These are phyloP conservation scores for Haplosporangium sp. DNA, from an alignment of 371 early-diverging fungal species.

Conservation along the genomic window DNA sequence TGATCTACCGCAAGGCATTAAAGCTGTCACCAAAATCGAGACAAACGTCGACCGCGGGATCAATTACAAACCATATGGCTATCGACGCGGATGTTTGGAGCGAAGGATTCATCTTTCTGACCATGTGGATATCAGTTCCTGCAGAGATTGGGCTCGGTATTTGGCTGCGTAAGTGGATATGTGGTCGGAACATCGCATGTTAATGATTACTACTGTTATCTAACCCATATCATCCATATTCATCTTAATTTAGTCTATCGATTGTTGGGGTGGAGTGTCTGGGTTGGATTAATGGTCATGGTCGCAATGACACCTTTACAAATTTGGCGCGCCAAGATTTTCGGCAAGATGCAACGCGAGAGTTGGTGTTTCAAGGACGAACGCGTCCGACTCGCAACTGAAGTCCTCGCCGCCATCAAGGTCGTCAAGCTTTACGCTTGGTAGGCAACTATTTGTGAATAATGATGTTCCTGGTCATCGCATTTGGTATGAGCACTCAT, in stretches of 20 bases:
- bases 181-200: neutral
- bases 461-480: too few relatives aligned
- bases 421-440: conserved; percentile 62
- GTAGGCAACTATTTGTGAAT: conserved; percentile 70
- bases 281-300: conserved; percentile 21
- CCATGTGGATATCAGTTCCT: conserved; percentile 44
- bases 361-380: conserved; percentile 31
- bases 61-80: conserved; percentile 88
- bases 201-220: neutral
- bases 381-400: conserved; percentile 38
- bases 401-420: conserved; percentile 58
- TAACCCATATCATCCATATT: conserved; percentile 32
- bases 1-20: conserved; percentile 89
- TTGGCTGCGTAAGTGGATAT: conserved; percentile 4
- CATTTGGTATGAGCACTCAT: too few relatives aligned
- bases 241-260: conserved; percentile 24
- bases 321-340: conserved; percentile 17
- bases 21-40: conserved; percentile 81
- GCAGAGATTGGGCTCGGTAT: conserved; percentile 21
- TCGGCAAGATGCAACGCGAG: neutral
- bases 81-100: conserved; percentile 29
- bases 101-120: conserved; percentile 41
- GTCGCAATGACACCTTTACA: conserved; percentile 19
- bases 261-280: conserved; percentile 31
- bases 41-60: conserved; percentile 73